These are phyloP conservation scores for Ceratocystis albifundus DNA, from an alignment of 2,329 filamentous ascomycete species.

Conservation along the genomic window DNA sequence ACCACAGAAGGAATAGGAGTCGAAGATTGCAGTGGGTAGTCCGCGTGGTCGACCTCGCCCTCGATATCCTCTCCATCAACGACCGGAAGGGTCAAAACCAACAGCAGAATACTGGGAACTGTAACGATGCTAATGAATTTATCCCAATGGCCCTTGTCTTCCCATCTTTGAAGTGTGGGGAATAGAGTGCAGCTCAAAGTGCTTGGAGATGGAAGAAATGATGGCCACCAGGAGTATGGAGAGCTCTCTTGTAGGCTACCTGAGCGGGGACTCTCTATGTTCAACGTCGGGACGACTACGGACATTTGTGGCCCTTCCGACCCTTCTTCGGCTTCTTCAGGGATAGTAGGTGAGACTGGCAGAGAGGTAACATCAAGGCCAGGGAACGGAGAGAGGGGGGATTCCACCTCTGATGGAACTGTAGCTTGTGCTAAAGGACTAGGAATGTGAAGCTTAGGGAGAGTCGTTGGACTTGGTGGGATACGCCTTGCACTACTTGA, in stretches of 20 bases:
- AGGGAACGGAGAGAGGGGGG: slow-evolving; percentile 40
- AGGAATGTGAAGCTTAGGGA: slow-evolving; percentile 34
- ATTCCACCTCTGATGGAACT: slow-evolving; percentile 23
- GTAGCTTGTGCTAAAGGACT: slow-evolving; percentile 41
- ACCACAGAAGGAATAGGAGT: slow-evolving; percentile 8
- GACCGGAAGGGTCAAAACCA: slow-evolving; percentile 84
- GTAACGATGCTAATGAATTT: slow-evolving; percentile 70
- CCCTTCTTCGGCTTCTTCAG: slow-evolving; percentile 2
- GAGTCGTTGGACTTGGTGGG: slow-evolving; percentile 12
- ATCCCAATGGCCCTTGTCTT: slow-evolving; percentile 71
- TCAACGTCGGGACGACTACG: slow-evolving; percentile 14
- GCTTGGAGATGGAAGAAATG: slow-evolving; percentile 58
- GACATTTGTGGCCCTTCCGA: background rate
- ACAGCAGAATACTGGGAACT: slow-evolving; percentile 77
- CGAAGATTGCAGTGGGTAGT: slow-evolving; percentile 4
- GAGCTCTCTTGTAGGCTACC: background rate
- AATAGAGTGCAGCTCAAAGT: slow-evolving; percentile 64
- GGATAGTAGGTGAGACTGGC: slow-evolving; percentile 17
- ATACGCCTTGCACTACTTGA: slow-evolving; percentile 17
- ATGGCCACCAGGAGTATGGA: slow-evolving; percentile 62
- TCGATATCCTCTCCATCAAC: slow-evolving; percentile 56
- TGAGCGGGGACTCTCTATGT: slow-evolving; percentile 1
- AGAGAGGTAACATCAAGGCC: slow-evolving; percentile 31
- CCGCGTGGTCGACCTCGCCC: slow-evolving; percentile 28
- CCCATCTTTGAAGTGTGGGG: slow-evolving; percentile 75